A percentile compares a stretch with the other conserved stretches of the same genome.
Evolutionary conservation across 2,329 filamentous ascomycete species (phyloP).

Genomic region (Aureobasidium lini): DNA sequence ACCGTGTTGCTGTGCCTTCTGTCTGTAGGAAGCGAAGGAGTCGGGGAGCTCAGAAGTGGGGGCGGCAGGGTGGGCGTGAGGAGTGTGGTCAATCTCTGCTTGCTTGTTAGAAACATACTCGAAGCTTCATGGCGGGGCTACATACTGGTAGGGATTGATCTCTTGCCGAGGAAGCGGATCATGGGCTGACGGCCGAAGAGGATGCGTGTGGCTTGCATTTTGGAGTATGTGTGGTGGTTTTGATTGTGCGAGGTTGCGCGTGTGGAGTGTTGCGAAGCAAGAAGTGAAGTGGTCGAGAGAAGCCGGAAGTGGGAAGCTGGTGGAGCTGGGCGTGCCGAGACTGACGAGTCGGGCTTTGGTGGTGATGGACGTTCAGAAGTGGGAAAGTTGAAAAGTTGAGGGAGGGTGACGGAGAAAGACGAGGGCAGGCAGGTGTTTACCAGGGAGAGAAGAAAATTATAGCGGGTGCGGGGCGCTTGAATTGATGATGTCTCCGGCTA

Average conservation of each 20-base stretch:
- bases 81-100: conserved; percentile 66
- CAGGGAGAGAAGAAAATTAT: conserved; percentile 5
- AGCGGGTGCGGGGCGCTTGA: background rate
- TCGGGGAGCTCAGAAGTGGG: conserved; percentile 58
- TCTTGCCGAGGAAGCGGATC: conserved; percentile 46
- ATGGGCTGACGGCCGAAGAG: conserved; percentile 43
- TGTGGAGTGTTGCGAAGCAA: background rate
- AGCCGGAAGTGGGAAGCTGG: conserved; percentile 1
- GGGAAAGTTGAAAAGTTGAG: background rate
- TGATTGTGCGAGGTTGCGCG: background rate
- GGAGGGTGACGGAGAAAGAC: background rate
- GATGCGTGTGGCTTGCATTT: conserved; percentile 39
- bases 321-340: conserved; percentile 3
- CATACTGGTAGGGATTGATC: conserved; percentile 37
- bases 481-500: background rate
- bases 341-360: background rate
- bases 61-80: conserved; percentile 65
- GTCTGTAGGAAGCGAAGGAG: conserved; percentile 69
- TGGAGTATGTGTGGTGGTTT: conserved; percentile 15
- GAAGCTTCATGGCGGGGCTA: conserved; percentile 3
- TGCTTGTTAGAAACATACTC: background rate
- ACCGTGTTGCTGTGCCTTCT: conserved; percentile 70
- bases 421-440: background rate
- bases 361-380: background rate
- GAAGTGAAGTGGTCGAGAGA: background rate